Conservation (phyloP, 2,329 filamentous ascomycete species). For the Exophiala mesophila region DNA sequence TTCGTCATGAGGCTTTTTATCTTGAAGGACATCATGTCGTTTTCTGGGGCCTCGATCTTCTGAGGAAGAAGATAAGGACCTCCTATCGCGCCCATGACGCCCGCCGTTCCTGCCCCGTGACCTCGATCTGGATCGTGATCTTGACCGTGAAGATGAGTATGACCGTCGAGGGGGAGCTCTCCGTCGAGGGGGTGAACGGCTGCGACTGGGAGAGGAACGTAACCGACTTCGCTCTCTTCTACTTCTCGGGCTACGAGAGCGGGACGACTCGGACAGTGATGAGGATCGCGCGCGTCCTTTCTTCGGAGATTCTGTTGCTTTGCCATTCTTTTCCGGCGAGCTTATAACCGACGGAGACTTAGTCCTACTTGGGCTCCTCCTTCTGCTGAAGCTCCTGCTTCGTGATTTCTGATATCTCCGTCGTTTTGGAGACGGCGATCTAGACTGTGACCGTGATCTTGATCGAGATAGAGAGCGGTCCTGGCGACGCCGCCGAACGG, state of each 20-base stretch:
- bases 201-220: conserved; percentile 34
- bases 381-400: conserved; percentile 9
- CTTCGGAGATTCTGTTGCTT: conserved; percentile 36
- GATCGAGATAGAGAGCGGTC: conserved; percentile 31
- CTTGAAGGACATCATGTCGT: conserved; percentile 49
- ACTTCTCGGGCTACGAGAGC: conserved; percentile 54
- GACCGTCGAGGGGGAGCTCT: conserved; percentile 31
- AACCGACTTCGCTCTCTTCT: conserved; percentile 38
- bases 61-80: conserved; percentile 41
- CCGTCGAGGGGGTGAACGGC: conserved; percentile 33
- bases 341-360: conserved; percentile 28
- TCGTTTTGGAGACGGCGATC: conserved; percentile 28
- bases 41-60: conserved; percentile 39
- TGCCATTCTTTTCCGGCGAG: conserved; percentile 30
- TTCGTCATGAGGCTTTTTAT: conserved; percentile 38
- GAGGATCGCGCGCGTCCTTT: conserved; percentile 42
- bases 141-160: conserved; percentile 35
- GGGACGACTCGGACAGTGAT: conserved; percentile 45
- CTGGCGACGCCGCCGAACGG: conserved; percentile 26
- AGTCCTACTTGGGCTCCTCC: conserved; percentile 5
- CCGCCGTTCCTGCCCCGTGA: conserved; percentile 32
- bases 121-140: conserved; percentile 34
- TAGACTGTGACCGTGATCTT: conserved; percentile 25
- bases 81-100: conserved; percentile 35
- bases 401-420: conserved; percentile 9